Conservation (phyloP, 208 protist genomes). For the Trypanosomatidae sp. region DNA sequence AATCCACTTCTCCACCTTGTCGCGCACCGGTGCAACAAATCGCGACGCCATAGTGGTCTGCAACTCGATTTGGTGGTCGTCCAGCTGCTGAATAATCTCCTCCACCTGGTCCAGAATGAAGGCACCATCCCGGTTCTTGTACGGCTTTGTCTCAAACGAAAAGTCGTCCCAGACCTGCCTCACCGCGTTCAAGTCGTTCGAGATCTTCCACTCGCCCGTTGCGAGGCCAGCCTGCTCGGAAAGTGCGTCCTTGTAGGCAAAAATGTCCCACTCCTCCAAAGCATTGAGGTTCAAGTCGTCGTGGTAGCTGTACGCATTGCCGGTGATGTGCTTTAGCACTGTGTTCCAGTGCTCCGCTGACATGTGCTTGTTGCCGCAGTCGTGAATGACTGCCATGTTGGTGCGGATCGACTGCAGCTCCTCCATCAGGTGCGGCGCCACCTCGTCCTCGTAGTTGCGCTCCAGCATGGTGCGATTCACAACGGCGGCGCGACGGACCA, state of each 20-base stretch:
- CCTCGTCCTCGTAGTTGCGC: slow-evolving; percentile 84
- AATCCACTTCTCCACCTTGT: slow-evolving; percentile 91
- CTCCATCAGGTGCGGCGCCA: slow-evolving; percentile 73
- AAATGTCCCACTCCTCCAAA: slow-evolving; percentile 83
- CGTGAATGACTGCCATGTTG: slow-evolving; percentile 89
- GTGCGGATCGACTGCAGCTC: slow-evolving; percentile 73
- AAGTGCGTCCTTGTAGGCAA: slow-evolving; percentile 83
- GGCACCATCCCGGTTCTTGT: slow-evolving; percentile 85
- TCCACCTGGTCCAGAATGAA: slow-evolving; percentile 91
- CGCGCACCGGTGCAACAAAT: slow-evolving; percentile 86
- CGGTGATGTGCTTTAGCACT: slow-evolving; percentile 91
- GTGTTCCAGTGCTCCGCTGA: slow-evolving; percentile 86
- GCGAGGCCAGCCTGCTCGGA: slow-evolving; percentile 89
- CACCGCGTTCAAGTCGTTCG: slow-evolving; percentile 90
- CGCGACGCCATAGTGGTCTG: slow-evolving; percentile 92
- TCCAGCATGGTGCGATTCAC: slow-evolving; percentile 78
- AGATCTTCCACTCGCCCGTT: slow-evolving; percentile 93
- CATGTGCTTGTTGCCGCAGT: slow-evolving; percentile 94
- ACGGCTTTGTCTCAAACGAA: slow-evolving; percentile 80
- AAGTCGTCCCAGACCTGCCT: slow-evolving; percentile 81
- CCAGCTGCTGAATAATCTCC: slow-evolving; percentile 92
- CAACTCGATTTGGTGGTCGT: slow-evolving; percentile 92
- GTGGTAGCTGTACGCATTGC: slow-evolving; percentile 81
- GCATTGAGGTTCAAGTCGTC: slow-evolving; percentile 80
- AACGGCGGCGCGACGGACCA: slow-evolving; percentile 64